Base-by-base conservation (phyloP, 768 basidiomycete genomes). In the Lentinula lateritia region DNA sequence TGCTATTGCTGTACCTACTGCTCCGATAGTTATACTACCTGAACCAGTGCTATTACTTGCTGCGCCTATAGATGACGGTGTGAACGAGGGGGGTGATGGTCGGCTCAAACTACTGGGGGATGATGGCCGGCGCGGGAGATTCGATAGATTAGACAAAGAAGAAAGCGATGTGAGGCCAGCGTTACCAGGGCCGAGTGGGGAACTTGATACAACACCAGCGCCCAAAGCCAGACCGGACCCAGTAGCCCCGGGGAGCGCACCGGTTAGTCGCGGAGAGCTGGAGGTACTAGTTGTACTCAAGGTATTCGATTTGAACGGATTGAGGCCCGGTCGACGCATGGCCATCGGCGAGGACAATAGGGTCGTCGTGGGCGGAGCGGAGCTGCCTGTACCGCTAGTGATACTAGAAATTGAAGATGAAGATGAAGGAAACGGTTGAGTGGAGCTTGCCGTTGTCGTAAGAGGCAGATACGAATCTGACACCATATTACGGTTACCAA, bases 251-350 rank as follows among this genome's bases (percentile, higher is more conserved):
- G 20, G 15, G 13, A 57, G n/a, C 13, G 5, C 38, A 9, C 34
- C 2, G 0, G 46, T 59, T 1, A 28, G 8, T 35, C 34, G 58
- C 9, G 45, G 23, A 36, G 32, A 28, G n/a, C 23, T 10, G 46
- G 50, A 63, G 42, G 23, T 62, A 67, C 2, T 62, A 62, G n/a
- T 68, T 64, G 64, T 67, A 32, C 60, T 52, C 68, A 79, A 60
- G 0, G 78, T 77, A 59, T 74, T 76, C 18, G 72, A 67, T 58
- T 79, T 79, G 69, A 79, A 79, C 8, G 75, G 77, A 57, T 71
- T 73, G 57, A 73, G 65, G 18, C 65, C 68, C 16, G 73, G 74
- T 43, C 73, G 62, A 7, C 76, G 65, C 48, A 76, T 76, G 1
- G 73, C 70, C 41, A 72, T 64, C 20, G 67, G 69, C 52, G 39